Base-by-base conservation (phyloP, 2,329 filamentous ascomycete species). In the Sclerotinia borealis region DNA sequence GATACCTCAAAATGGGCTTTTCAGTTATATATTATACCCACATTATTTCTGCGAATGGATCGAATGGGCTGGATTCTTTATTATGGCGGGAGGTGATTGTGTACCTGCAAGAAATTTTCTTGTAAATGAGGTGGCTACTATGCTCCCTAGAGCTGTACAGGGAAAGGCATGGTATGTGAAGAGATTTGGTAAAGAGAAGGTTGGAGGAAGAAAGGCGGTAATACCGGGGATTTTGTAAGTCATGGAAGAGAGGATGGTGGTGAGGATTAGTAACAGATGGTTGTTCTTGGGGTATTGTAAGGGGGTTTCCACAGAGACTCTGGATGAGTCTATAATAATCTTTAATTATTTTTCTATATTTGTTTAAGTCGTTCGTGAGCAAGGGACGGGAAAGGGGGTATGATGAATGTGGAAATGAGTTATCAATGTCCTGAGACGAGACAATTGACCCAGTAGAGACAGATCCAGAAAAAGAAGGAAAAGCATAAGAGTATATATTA, bases 11-110 rank as follows among this genome's bases (percentile, higher is more conserved):
- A 88, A 88, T 58, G 92, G 93, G 0, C 77, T 96, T 56, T 99
- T 98, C 77, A 81, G 83, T 68, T 88, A 87, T 71, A 84, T 96
- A 73, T 81, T 98, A 64, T 96, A 89, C 76, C 92, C 95, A 68
- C 95, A 99, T 75, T 99, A 97, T 76, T 81, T 96, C n/a, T 90
- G 88, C 73, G 95, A 99, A 78, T 99, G 95, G 95, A 75, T 96
- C 60, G 95, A 99, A 80, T 99, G 95, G 95, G 76, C 83, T 4
- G 95, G 95, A 0, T 99, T 92, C 75, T 92, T 88, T 80, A 83
- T 96, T 75, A 83, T 90, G 69, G 83, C 87, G 63, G 87, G 86
- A 1, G 83, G 80, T 77, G 76, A 78, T 5, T 91, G 88, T 72
- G 78, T 85, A 54, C 93, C 95, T 0, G 93, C 92, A 29, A 80